phyloP scores from a whole-genome alignment of 345 rosid species.

The Durio zibethinus region DNA sequence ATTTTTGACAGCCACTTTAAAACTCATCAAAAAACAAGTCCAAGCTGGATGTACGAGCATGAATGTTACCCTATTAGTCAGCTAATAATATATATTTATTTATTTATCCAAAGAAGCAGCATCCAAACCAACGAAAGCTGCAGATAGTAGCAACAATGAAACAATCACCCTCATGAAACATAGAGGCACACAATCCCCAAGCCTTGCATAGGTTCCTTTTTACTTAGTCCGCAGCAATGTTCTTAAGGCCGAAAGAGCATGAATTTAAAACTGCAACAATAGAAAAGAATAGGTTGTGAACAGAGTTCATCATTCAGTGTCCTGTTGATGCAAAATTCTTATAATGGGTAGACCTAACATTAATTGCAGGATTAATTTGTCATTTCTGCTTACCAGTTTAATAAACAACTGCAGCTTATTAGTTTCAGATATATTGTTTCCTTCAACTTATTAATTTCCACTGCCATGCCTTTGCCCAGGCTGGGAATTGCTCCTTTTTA shows the following conservation, averaged over 20 bases:
- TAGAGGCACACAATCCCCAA: no score
- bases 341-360: neutral
- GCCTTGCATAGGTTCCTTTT: no score
- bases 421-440: neutral
- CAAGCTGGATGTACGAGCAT: no score
- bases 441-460: neutral
- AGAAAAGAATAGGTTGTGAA: neutral
- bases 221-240: no score
- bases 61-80: no score
- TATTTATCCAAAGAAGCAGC: no score
- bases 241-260: neutral
- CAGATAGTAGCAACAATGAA: no score
- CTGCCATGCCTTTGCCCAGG: neutral
- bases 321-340: no score
- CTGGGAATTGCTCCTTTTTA: neutral
- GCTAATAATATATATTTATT: no score
- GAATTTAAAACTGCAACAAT: neutral
- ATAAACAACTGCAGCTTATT: neutral
- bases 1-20: neutral
- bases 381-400: neutral
- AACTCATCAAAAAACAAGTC: no score
- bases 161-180: no score
- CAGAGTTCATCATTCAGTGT: neutral
- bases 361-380: neutral
- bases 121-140: no score